phyloP scores from a whole-genome alignment of 106 monocot genomes.

The Dioscorea alata region DNA sequence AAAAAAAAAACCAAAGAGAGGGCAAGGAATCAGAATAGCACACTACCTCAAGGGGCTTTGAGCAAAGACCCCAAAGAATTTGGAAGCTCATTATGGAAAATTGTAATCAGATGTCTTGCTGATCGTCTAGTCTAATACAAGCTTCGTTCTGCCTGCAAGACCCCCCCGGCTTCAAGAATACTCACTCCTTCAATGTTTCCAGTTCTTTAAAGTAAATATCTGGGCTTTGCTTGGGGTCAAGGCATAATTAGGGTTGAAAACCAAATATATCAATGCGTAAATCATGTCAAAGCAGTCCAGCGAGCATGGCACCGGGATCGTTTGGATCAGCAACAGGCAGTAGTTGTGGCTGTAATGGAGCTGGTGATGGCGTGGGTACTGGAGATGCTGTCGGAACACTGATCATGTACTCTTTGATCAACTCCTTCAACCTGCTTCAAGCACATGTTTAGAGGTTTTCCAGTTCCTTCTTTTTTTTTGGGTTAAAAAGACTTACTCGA shows the following conservation, averaged over 20 bases:
- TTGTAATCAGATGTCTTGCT: too few relatives aligned
- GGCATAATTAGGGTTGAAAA: neutral
- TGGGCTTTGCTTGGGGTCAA: neutral
- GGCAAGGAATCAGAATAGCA: neutral
- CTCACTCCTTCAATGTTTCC: too few relatives aligned
- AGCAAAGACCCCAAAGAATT: slow-evolving; percentile 34
- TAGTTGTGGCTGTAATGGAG: slow-evolving; percentile 47
- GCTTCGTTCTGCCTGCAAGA: too few relatives aligned
- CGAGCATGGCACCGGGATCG: slow-evolving; percentile 87
- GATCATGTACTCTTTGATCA: slow-evolving; percentile 85
- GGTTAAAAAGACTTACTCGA: slow-evolving; percentile 49
- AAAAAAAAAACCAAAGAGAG: neutral
- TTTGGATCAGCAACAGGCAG: slow-evolving; percentile 28
- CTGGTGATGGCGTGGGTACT: slow-evolving; percentile 9
- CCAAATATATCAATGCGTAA: neutral
- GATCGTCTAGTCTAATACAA: too few relatives aligned
- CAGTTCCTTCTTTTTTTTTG: too few relatives aligned
- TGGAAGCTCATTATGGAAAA: slow-evolving; percentile 2
- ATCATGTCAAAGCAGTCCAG: slow-evolving; percentile 67
- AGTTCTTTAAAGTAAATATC: too few relatives aligned
- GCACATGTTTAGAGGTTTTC: neutral
- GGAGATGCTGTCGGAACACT: slow-evolving; percentile 41
- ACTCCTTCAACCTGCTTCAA: slow-evolving; percentile 79
- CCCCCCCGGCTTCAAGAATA: too few relatives aligned
- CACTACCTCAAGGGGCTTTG: slow-evolving; percentile 15